phyloP scores from a whole-genome alignment of 2,329 filamentous ascomycete species.

The Parastagonospora avenae region DNA sequence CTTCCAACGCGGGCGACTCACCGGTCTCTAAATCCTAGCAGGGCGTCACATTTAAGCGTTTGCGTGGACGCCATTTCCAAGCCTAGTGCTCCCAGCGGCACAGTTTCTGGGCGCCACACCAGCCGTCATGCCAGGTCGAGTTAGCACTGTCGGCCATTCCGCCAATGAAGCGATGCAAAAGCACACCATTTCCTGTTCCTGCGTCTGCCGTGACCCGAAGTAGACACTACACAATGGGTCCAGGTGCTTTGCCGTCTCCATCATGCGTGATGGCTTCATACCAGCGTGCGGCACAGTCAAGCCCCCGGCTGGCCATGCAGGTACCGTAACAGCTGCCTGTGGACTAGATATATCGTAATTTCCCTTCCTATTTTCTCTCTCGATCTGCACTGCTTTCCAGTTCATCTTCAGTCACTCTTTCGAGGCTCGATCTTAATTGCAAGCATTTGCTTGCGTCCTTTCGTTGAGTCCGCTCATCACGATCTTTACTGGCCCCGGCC shows the following conservation, averaged over 20 bases:
- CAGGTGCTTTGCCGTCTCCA: constrained; percentile 20
- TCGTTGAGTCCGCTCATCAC: constrained; percentile 53
- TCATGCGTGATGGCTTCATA: constrained; percentile 28
- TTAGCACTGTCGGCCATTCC: constrained; percentile 16
- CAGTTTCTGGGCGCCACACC: constrained; percentile 18
- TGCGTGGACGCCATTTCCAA: constrained; percentile 18
- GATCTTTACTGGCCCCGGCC: constrained; percentile 47
- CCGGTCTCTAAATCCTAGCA: constrained; percentile 27
- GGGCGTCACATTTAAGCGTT: constrained; percentile 21
- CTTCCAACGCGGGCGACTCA: constrained; percentile 16
- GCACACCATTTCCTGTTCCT: constrained; percentile 24
- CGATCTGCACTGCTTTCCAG: constrained; percentile 25
- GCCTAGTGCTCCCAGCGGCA: constrained; percentile 23
- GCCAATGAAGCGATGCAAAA: constrained; percentile 16
- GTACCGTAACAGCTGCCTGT: constrained; percentile 23
- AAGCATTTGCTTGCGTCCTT: constrained; percentile 59
- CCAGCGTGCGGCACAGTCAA: constrained; percentile 25
- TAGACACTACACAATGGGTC: constrained; percentile 11
- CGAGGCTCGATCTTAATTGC: constrained; percentile 38
- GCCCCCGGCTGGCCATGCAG: constrained; percentile 31
- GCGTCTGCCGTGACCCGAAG: constrained; percentile 15
- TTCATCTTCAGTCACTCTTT: constrained; percentile 35
- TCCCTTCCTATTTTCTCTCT: constrained; percentile 33
- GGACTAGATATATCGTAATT: constrained; percentile 30
- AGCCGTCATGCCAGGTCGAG: constrained; percentile 18